Evolutionary conservation across 2,329 filamentous ascomycete genomes (phyloP).

Genomic region (Dactylellina sp.): DNA sequence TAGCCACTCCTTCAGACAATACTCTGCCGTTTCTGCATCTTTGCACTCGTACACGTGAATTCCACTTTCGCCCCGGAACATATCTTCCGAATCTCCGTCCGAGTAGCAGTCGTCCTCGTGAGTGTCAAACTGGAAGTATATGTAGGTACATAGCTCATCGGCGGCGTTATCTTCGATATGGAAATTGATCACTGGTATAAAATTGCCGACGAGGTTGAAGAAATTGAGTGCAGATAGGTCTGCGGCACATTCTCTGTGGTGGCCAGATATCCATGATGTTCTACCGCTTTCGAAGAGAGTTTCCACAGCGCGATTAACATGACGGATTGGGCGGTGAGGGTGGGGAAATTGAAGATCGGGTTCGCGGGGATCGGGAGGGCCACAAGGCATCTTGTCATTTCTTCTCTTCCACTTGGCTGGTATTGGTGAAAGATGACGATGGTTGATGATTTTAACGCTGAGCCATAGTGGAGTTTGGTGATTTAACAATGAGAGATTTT

Average conservation of each 20-base stretch:
- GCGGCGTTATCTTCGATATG: conserved; percentile 7
- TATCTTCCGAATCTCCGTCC: not conserved
- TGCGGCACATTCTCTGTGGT: conserved; percentile 23
- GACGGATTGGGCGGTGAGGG: not conserved
- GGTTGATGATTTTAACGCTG: too few relatives aligned
- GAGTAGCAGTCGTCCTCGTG: not conserved
- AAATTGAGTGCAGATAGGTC: conserved; percentile 18
- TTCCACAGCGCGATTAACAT: not conserved
- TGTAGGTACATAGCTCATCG: conserved; percentile 5
- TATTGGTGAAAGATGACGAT: too few relatives aligned
- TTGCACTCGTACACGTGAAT: conserved; percentile 28
- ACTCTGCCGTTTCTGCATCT: conserved; percentile 22
- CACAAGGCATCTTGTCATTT: conserved; percentile 24
- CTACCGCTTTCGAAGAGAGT: conserved; percentile 19
- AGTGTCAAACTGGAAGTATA: conserved; percentile 36
- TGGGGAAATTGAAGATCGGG: not conserved
- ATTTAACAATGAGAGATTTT: too few relatives aligned
- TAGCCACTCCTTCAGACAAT: conserved; percentile 32
- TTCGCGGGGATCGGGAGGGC: conserved; percentile 10
- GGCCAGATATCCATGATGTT: conserved; percentile 34
- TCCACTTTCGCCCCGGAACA: conserved; percentile 27
- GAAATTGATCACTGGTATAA: conserved; percentile 16
- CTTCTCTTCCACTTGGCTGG: too few relatives aligned
- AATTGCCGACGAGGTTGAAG: not conserved
- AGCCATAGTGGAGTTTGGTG: too few relatives aligned